Base-by-base conservation (phyloP, 1,284 basidiomycete species). In the Lentinula novae-zelandiae region DNA sequence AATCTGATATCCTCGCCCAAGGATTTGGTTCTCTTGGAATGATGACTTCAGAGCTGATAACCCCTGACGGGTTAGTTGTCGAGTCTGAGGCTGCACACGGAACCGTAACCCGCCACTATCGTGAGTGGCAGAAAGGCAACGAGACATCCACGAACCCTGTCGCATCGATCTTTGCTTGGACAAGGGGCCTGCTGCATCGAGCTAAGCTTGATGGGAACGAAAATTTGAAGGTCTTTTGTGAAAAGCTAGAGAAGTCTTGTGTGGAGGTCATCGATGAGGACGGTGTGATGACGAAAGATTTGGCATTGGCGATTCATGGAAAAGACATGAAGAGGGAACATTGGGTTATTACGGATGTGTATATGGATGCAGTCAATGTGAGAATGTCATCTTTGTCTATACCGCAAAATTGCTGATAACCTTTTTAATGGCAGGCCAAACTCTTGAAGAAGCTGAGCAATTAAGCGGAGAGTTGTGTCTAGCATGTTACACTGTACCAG, bases 91-190 rank as follows among this genome's bases (percentile, higher is more conserved):
- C 95, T 58, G 95, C 95, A n/a, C 95, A 97, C 74, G 95, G 86
- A 27, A 92, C 90, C 10, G 92, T 96, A 61, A 98, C 96, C 6
- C 89, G 96, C 40, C 96, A 98, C 79, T 99, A 95, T 80, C 90
- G 96, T 62, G 95, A 98, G 78, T 92, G 89, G 76, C 96, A 98
- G 78, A 96, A 97, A 79, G 93, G 93, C 64, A 88, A 91, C 64
- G 95, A 98, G 78, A 98, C 95, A 13, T 94, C 92, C 63, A 99
- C 96, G 63, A 98, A 98, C 86, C 95, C 95, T 40, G 95, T 98
- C 67, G 96, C 96, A 48, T 96, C 93, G 61, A 98, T 99, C 81
- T 99, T 96, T 71, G 96, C 96, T 12, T 99, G 96, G 96, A 99
- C 96, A 15, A 88, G 97, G 56, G 96, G 96, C 1, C 82, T 98